phyloP scores from a whole-genome alignment of 306 rosid species.

The Albizia julibrissin region DNA sequence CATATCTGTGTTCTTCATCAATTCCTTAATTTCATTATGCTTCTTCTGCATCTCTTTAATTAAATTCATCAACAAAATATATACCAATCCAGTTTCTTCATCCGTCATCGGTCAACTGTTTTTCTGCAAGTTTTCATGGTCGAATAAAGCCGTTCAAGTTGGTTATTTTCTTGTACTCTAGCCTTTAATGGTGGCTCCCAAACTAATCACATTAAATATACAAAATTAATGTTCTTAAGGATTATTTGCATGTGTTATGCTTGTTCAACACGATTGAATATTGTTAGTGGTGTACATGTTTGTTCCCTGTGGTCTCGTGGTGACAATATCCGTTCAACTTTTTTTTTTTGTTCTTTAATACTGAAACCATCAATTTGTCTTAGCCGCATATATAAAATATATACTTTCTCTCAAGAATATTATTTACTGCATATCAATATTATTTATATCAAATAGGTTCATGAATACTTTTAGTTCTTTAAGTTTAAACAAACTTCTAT shows the following conservation, averaged over 20 bases:
- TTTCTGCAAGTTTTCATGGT: neutral
- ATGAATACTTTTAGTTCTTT: no score
- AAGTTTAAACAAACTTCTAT: no score
- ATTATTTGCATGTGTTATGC: neutral
- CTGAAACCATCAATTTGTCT: neutral
- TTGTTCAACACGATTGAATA: conserved; percentile 5
- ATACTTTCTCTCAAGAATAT: neutral
- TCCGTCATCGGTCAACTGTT: neutral
- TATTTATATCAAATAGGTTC: no score
- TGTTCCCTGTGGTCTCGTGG: neutral
- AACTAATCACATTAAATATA: neutral
- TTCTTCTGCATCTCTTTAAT: no score
- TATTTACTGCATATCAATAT: neutral
- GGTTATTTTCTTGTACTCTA: neutral
- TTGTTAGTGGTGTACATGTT: neutral
- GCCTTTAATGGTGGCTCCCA: neutral
- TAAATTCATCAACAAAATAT: no score
- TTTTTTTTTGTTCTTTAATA: neutral
- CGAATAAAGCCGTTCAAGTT: neutral
- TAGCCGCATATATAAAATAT: neutral
- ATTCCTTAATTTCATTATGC: neutral
- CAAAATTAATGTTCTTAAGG: neutral
- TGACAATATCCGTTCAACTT: neutral
- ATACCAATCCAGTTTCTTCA: no score
- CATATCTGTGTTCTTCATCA: neutral